These are phyloP conservation scores for Daphne laureola DNA, from an alignment of 441 rosid genomes.

Conservation along the genomic window DNA sequence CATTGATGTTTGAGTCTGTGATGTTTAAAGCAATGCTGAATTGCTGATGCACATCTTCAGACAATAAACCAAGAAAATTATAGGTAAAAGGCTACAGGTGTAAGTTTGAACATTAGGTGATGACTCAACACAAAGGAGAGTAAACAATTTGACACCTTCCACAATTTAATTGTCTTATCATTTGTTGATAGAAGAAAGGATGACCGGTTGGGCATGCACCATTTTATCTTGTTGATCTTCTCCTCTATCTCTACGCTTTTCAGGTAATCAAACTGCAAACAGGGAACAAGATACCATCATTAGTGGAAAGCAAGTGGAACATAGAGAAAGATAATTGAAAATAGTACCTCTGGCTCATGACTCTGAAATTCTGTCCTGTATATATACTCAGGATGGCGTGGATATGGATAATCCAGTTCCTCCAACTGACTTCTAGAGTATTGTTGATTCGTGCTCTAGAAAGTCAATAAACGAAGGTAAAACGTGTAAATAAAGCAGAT, in stretches of 20 bases:
- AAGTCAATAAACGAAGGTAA: conserved; percentile 24
- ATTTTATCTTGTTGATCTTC: conserved; percentile 52
- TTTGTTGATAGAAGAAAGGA: conserved; percentile 56
- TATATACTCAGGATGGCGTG: conserved; percentile 36
- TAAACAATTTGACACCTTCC: conserved; percentile 41
- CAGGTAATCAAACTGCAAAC: conserved; percentile 55
- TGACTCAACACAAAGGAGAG: not conserved
- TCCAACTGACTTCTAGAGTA: conserved; percentile 39
- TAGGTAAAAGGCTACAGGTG: too few species aligned
- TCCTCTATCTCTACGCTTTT: conserved; percentile 75
- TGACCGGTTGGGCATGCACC: conserved; percentile 50
- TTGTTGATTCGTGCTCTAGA: conserved; percentile 25
- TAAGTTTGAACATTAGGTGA: too few species aligned
- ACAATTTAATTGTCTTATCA: conserved; percentile 64
- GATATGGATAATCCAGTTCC: conserved; percentile 29
- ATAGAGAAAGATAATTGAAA: not conserved
- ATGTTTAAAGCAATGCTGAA: too few species aligned
- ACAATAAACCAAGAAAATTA: too few species aligned
- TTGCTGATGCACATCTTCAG: too few species aligned
- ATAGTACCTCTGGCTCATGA: conserved; percentile 63
- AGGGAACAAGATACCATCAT: conserved; percentile 1
- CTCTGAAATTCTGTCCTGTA: conserved; percentile 71
- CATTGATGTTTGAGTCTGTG: too few species aligned
- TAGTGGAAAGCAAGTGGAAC: not conserved
- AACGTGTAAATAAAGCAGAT: conserved; percentile 14